Evolutionary conservation across 495 filamentous ascomycete species (phyloP), one percentile per base, ranked within the genome.

Genomic region (Trypethelium eluteriae): DNA sequence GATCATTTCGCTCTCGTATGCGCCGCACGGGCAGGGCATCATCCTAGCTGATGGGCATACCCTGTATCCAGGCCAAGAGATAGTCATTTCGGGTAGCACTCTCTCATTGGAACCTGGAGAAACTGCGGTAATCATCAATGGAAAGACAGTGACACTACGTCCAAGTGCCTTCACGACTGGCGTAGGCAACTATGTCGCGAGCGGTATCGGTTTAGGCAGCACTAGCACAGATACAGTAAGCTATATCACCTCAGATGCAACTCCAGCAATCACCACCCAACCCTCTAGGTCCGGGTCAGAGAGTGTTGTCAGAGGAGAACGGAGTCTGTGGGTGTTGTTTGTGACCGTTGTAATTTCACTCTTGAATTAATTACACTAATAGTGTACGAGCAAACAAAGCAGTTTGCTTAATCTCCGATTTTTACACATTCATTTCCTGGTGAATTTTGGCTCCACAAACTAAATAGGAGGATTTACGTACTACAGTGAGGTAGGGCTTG

Each of bases 21-120:
- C n/a, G 9, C 32, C 53, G 2, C 7, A 36, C 36, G 18, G 18
- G 10, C 25, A 36, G 25, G 53, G 53, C 7, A 59, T 59, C 10
- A 36, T 36, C 32, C 36, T 59, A 18, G 1, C 53, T 2, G 14
- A 59, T 59, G 64, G 68, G 5, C 72, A 74, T 34, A 73, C 69
- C 16, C 61, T 76, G 2, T 35, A 53, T 11, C 66, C 73, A 49
- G 74, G 73, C 35, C 62, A 63, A 32, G 62, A 72, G 38, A 73
- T 65, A 6, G 62, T 73, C 32, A 59, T 59, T 9, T 67, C 66
- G 34, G 73, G 72, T 12, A 71, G 66, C 2, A 67, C 70, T 38
- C 38, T 75, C 39, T 74, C 72, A 18, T 70, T 76, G 16, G 70
- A 57, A 1, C 65, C 70, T 16, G 70, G 66, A 10, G 73, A 64